Evolutionary conservation across 305 asterid genomes (phyloP).

Genomic region (Solanum hybrid): DNA sequence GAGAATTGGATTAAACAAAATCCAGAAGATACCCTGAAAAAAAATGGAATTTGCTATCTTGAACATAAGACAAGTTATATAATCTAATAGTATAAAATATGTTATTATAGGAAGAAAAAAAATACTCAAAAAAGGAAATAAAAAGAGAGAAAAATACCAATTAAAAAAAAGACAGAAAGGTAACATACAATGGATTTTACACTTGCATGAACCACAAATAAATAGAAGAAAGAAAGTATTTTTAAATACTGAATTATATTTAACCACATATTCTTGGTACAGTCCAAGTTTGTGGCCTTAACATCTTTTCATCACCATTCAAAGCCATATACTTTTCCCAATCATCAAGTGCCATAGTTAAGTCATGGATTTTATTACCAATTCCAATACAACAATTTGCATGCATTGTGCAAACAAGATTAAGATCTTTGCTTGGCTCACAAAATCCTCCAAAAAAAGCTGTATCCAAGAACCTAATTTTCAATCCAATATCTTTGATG

Average conservation of each 20-base stretch:
- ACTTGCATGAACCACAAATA: neutral
- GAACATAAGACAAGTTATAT: neutral
- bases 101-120: neutral
- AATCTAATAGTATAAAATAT: neutral
- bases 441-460: conserved; percentile 19
- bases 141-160: neutral
- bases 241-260: neutral
- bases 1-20: neutral
- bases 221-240: neutral
- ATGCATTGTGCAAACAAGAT: conserved; percentile 17
- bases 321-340: conserved; percentile 11
- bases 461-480: conserved; percentile 15
- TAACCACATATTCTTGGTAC: conserved; percentile 7
- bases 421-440: conserved; percentile 12
- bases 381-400: conserved; percentile 21
- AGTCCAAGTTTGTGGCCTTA: neutral
- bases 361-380: conserved; percentile 17
- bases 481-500: conserved; percentile 2
- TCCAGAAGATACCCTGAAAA: neutral
- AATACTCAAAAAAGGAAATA: neutral
- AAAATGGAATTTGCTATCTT: neutral
- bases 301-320: neutral
- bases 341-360: conserved; percentile 14
- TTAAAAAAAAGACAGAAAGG: neutral
- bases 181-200: neutral